A percentile compares a stretch with the other conserved stretches of the same genome.
These are phyloP conservation scores for Naganishia onofrii DNA, from an alignment of 768 basidiomycete genomes.

Conservation along the genomic window DNA sequence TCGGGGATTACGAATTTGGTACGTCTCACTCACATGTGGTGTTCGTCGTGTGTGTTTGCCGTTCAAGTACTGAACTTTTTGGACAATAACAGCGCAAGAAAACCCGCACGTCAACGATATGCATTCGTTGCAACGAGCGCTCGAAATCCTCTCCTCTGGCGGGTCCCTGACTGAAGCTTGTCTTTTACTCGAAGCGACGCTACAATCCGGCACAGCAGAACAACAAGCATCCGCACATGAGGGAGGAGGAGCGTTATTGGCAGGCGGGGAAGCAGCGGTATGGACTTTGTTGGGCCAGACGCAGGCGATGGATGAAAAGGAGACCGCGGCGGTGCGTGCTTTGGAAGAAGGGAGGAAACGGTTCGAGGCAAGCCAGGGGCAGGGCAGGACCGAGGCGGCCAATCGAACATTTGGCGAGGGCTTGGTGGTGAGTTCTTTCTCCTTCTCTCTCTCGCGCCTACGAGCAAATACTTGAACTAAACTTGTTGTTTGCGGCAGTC, in stretches of 20 bases:
- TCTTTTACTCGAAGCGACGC: slow-evolving; percentile 82
- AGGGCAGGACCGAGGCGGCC: slow-evolving; percentile 36
- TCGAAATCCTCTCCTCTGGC: slow-evolving; percentile 65
- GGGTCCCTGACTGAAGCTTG: slow-evolving; percentile 85
- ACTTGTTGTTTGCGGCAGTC: slow-evolving; percentile 59
- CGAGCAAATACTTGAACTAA: neutral
- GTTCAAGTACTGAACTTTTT: neutral
- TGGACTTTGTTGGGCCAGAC: slow-evolving; percentile 92
- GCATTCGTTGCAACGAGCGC: slow-evolving; percentile 23
- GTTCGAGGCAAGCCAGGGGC: slow-evolving; percentile 33
- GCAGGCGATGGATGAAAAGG: slow-evolving; percentile 58
- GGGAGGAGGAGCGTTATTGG: slow-evolving; percentile 57
- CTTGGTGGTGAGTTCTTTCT: slow-evolving; percentile 31
- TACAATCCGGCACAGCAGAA: slow-evolving; percentile 48
- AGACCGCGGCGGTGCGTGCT: slow-evolving; percentile 54
- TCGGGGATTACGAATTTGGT: slow-evolving; percentile 77
- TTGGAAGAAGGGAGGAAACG: slow-evolving; percentile 49
- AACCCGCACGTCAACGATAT: slow-evolving; percentile 62
- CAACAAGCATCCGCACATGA: slow-evolving; percentile 54
- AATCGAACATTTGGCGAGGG: slow-evolving; percentile 41
- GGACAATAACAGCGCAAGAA: slow-evolving; percentile 58
- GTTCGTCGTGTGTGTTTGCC: neutral
- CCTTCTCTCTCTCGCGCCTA: no score
- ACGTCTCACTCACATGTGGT: slow-evolving; percentile 39
- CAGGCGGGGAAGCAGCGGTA: slow-evolving; percentile 75